phyloP scores from a whole-genome alignment of 768 basidiomycete genomes.

The Leccinellum luteum region DNA sequence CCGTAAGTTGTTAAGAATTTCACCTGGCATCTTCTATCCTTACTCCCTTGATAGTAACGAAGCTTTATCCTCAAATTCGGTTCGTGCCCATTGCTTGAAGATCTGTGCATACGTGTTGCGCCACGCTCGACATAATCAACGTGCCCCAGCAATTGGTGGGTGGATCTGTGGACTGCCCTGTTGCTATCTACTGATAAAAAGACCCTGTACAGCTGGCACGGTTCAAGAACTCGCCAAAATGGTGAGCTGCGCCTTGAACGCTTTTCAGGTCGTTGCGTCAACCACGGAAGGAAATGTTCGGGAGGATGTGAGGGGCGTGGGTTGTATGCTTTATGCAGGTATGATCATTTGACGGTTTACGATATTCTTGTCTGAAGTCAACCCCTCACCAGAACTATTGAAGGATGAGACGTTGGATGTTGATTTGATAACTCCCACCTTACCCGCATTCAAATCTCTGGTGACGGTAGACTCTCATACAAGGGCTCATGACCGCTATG shows the following conservation, averaged over 20 bases:
- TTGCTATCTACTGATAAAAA: constrained; percentile 9
- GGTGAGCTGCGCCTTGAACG: constrained; percentile 60
- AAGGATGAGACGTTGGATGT: constrained; percentile 81
- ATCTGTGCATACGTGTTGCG: constrained; percentile 82
- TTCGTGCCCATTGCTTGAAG: constrained; percentile 67
- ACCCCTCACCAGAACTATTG: constrained; percentile 56
- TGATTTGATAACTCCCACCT: constrained; percentile 76
- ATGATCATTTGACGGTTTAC: constrained; percentile 1
- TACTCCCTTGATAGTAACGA: constrained; percentile 22
- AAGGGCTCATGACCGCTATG: constrained; percentile 51
- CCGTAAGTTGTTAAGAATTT: constrained; percentile 13
- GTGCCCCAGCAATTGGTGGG: constrained; percentile 52
- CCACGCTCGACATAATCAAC: constrained; percentile 59
- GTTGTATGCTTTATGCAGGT: constrained; percentile 80
- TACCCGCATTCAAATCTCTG: constrained; percentile 76
- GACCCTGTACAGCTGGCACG: constrained; percentile 45
- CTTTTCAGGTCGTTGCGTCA: constrained; percentile 57
- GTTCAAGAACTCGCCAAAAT: constrained; percentile 56
- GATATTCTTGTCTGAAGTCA: background rate
- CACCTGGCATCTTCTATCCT: background rate
- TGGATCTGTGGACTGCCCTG: background rate
- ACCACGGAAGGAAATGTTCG: constrained; percentile 52
- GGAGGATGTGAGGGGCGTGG: constrained; percentile 79
- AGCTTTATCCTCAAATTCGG: constrained; percentile 31
- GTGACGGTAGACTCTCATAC: constrained; percentile 48